phyloP scores from a whole-genome alignment of 352 stramenopile genomes.

The Phytophthora sp. region DNA sequence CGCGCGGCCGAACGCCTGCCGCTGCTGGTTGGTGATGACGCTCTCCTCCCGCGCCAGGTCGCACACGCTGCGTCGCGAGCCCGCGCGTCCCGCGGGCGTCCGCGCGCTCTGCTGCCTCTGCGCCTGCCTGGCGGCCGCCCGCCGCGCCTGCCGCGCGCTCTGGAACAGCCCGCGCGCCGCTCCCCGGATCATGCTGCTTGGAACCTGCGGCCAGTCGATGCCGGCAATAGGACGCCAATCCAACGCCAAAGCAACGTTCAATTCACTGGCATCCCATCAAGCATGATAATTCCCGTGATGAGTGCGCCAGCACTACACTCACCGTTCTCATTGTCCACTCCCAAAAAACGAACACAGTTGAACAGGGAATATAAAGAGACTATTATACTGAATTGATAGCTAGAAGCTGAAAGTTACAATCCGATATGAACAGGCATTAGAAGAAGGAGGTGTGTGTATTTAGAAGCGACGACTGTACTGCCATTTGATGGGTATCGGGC shows the following conservation, averaged over 20 bases:
- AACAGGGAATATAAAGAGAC: too few relatives aligned
- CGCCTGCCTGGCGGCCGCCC: constrained; percentile 30
- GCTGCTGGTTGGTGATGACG: constrained; percentile 51
- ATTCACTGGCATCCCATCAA: constrained; percentile 11
- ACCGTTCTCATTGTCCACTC: too few relatives aligned
- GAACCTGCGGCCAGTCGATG: constrained; percentile 15
- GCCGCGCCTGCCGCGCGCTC: constrained; percentile 58
- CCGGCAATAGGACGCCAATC: too few relatives aligned
- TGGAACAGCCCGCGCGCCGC: constrained; percentile 52
- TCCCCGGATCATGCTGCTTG: constrained; percentile 52
- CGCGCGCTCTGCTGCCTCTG: constrained; percentile 13
- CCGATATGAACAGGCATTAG: too few relatives aligned
- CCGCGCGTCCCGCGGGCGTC: neutral
- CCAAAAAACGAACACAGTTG: too few relatives aligned
- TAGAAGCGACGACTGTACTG: too few relatives aligned
- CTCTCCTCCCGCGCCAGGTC: constrained; percentile 48
- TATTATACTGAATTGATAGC: too few relatives aligned
- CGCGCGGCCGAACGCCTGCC: constrained; percentile 52
- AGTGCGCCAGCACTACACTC: too few relatives aligned
- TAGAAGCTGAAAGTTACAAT: too few relatives aligned
- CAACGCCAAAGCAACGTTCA: too few relatives aligned
- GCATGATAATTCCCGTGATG: too few relatives aligned
- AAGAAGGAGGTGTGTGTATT: too few relatives aligned
- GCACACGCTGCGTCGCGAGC: constrained; percentile 19
- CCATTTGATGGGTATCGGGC: constrained; percentile 21